These are phyloP conservation scores for Aaosphaeria arxii DNA, from an alignment of 2,329 filamentous ascomycete species.

Conservation along the genomic window DNA sequence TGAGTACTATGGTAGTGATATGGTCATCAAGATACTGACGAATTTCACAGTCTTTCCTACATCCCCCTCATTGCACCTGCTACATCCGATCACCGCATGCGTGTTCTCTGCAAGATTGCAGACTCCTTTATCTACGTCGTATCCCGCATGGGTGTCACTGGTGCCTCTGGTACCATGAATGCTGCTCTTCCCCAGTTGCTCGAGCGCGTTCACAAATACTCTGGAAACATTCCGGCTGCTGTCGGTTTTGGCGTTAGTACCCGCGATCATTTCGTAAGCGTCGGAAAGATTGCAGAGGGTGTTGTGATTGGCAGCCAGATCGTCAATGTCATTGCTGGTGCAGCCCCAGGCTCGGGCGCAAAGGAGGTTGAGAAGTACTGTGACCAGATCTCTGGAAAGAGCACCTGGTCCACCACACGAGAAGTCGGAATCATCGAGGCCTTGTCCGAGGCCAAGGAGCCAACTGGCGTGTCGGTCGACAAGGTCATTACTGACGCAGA, in stretches of 20 bases:
- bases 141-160: constrained; percentile 94
- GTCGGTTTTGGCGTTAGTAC: constrained; percentile 97
- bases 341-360: constrained; percentile 62
- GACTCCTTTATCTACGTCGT: constrained; percentile 99
- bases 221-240: constrained; percentile 83
- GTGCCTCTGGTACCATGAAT: constrained; percentile 80
- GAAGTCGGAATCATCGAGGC: constrained; percentile 71
- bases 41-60: constrained; percentile 69
- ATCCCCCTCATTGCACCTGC: constrained; percentile 94
- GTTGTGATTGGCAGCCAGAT: constrained; percentile 97
- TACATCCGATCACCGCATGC: constrained; percentile 91
- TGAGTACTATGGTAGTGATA: constrained; percentile 40
- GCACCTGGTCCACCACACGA: constrained; percentile 50
- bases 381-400: constrained; percentile 64
- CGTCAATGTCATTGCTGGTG: constrained; percentile 73
- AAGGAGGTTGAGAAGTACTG: constrained; percentile 85
- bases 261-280: constrained; percentile 84
- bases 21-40: constrained; percentile 5
- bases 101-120: constrained; percentile 90
- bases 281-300: constrained; percentile 82
- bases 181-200: constrained; percentile 78
- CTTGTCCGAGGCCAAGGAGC: constrained; percentile 59
- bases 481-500: constrained; percentile 62
- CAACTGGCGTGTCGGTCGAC: constrained; percentile 64
- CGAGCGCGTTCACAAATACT: constrained; percentile 84